Base-by-base conservation (phyloP, 345 rosid genomes). In the Cardiospermum halicacabum region DNA sequence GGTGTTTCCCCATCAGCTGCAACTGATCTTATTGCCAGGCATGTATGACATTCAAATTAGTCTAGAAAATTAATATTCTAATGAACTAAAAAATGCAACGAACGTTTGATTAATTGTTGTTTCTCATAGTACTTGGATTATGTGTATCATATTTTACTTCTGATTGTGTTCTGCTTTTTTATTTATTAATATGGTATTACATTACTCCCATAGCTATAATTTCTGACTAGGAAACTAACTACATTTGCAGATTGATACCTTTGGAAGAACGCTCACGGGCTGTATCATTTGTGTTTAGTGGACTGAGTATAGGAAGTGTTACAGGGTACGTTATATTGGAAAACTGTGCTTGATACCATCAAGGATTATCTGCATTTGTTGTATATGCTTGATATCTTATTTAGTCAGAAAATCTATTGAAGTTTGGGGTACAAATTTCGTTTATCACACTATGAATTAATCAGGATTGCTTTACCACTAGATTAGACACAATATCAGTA, bases 1-100 rank as follows among this genome's bases (percentile, higher is more conserved):
- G 98, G 98, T 53, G 96, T 92, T 75, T 89, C 98, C 56, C 98
- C 98, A 7, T 92, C 98, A 1, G 97, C 98, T 55, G 98, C 98
- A 9, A 92, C 98, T 30, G 98, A 89, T 74, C 97, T 92, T 64
- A 92, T 92, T 68, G 98, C 97, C 75, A 89, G 98, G 98, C 86
- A 88, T 64, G 89, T 84, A 64, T 71, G 56, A 75, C 51, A 61
- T 49, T 50, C 64, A 64, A 58, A 72, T 72, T 30, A 59, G 12
- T 65, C 56, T 61, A 51, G 43, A 61, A 69, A 68, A 62, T 30
- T 69, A 53, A 24, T 69, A 53, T 28, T 56, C 58, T 71, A 12
- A 26, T 60, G 43, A 59, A 28, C 42, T 39, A 12, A 48, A n/a
- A n/a, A n/a, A 37, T 7, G 18, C 26, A 26, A 51, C 27, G n/a